Base-by-base conservation (phyloP, 2,329 filamentous ascomycete species). In the Calonectria pauciramosa region DNA sequence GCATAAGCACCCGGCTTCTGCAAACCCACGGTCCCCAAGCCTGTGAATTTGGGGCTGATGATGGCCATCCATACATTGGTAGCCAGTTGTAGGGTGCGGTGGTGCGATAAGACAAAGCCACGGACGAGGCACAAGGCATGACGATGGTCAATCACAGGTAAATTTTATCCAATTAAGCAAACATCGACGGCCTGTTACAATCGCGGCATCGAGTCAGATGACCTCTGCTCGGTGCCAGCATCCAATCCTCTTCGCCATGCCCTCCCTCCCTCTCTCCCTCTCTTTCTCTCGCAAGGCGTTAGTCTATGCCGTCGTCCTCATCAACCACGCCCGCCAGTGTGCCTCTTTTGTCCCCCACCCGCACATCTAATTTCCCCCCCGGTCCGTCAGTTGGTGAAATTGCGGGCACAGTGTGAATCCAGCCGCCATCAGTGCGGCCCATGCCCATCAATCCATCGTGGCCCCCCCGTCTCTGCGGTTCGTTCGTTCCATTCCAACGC, bases 401-500 rank as follows among this genome's bases (percentile, higher is more conserved):
- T 60, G 56, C 56, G 56, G 56, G 64, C 64, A 67, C 64, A 67
- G 64, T 67, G 44, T 51, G 64, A 67, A 32, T 18, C 56, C n/a
- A 36, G 32, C 56, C 32, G 20, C 11, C 32, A 26, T 36, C 56
- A 16, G 51, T 54, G 52, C 52, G 34, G 56, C 34, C 56, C 56
- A 38, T 60, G 56, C 56, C 36, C 56, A 60, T 60, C 56, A 36
- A 38, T 47, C n/a, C 32, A 38, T 38, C 32, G 11, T 38, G 10
- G 32, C 54, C 54, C 54, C 56, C 54, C 54, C 54, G 41, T 51
- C n/a, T 51, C 64, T 38, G 60, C 47, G 30, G 36, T 47, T 67
- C 56, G 44, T 67, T 52, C 64, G 64, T 67, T 52, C 64, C 64
- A 67, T 67, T 67, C 64, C 64, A 67, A 16, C 36, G 38, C 60